These are phyloP conservation scores for Teunomyces lycoperdinae DNA, from an alignment of 805 yeast species.

Conservation along the genomic window DNA sequence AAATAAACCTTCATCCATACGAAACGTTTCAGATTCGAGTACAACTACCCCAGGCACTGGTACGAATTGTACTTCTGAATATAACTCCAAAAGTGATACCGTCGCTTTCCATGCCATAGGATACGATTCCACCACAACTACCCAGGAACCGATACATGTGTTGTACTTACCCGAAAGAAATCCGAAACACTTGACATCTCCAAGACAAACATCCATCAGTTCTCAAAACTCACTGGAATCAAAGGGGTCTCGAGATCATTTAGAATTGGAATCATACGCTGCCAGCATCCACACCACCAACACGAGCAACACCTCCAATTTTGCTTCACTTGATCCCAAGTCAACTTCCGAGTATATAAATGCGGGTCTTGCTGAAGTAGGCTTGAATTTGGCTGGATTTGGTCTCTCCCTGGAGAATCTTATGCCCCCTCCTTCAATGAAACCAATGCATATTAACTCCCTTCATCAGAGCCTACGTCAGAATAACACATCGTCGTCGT, in stretches of 20 bases:
- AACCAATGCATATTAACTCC: not conserved
- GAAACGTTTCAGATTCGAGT: conserved; percentile 14
- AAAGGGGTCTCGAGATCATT: not conserved
- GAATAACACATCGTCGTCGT: conserved; percentile 1
- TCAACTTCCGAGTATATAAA: not conserved
- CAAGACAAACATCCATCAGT: conserved; percentile 4
- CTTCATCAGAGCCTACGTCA: not conserved
- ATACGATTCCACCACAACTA: conserved; percentile 24
- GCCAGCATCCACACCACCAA: not conserved
- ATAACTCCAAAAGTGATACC: not conserved
- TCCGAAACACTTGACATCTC: conserved; percentile 1
- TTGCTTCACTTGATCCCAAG: conserved; percentile 15
- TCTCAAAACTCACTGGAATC: conserved; percentile 6
- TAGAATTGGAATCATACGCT: not conserved
- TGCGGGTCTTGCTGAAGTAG: conserved; percentile 18
- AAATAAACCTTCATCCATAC: conserved; percentile 22
- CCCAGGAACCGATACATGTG: conserved; percentile 31
- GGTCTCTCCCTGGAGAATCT: conserved; percentile 27
- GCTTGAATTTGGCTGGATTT: conserved; percentile 27
- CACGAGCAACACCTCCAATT: conserved; percentile 4
- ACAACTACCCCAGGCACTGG: not conserved
- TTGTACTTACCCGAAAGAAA: conserved; percentile 21
- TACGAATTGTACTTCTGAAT: not conserved
- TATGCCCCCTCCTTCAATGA: conserved; percentile 18
- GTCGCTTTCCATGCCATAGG: conserved; percentile 35